Evolutionary conservation across 2,329 filamentous ascomycete species (phyloP).

Genomic region (Diaporthe sp.): DNA sequence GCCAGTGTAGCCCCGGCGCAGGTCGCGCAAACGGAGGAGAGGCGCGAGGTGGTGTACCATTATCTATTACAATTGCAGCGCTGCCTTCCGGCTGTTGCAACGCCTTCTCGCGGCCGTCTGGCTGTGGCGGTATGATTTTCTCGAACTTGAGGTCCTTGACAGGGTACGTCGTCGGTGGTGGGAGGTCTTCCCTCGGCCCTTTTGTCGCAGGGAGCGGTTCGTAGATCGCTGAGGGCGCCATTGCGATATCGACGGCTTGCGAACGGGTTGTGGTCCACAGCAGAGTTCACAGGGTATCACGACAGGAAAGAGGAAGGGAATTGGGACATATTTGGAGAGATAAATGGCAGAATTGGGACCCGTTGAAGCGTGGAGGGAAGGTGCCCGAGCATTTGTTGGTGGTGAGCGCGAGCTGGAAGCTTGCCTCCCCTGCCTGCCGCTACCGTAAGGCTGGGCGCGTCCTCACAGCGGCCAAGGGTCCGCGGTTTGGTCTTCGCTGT

Average conservation of each 20-base stretch:
- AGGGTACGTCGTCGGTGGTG: conserved; percentile 70
- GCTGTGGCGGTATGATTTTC: conserved; percentile 65
- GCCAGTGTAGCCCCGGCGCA: conserved; percentile 36
- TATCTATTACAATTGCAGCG: conserved; percentile 95
- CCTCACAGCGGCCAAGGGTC: conserved; percentile 13
- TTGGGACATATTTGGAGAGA: conserved; percentile 20
- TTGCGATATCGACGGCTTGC: conserved; percentile 33
- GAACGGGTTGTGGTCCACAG: not conserved
- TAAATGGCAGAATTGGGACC: not conserved
- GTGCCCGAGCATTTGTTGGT: not conserved
- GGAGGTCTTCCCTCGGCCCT: conserved; percentile 60
- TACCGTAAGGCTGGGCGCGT: conserved; percentile 30
- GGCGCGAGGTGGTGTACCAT: conserved; percentile 73
- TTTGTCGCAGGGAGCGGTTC: conserved; percentile 54
- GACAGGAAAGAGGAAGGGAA: conserved; percentile 16
- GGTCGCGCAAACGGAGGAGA: conserved; percentile 14
- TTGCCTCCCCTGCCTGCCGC: conserved; percentile 38
- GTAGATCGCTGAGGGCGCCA: conserved; percentile 60
- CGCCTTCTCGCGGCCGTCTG: conserved; percentile 80
- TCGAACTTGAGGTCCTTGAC: conserved; percentile 75
- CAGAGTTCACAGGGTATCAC: conserved; percentile 38
- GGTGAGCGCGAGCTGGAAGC: conserved; percentile 16
- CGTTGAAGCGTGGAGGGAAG: not conserved
- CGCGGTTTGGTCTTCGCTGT: not conserved
- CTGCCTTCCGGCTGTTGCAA: conserved; percentile 65